Conservation (phyloP, 2,329 filamentous ascomycete species). For the Cytospora leucostoma region DNA sequence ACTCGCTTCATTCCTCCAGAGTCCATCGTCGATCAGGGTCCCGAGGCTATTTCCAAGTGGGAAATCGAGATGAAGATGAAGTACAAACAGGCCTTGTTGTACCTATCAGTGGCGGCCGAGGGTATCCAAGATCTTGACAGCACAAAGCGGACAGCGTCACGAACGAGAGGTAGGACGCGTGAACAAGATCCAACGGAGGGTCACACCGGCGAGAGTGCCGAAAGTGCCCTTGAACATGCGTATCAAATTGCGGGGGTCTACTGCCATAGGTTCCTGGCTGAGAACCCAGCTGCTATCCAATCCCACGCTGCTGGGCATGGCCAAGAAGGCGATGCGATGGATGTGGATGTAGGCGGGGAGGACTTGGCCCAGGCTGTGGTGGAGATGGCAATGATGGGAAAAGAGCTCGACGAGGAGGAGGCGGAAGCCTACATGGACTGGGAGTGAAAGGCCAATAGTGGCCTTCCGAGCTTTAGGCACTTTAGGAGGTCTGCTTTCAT, state of each 20-base stretch:
- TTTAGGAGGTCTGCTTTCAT: neutral
- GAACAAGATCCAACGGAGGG: too few species aligned
- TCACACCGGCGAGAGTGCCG: too few species aligned
- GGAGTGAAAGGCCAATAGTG: neutral
- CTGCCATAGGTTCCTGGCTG: neutral
- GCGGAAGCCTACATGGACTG: neutral
- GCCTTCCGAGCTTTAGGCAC: neutral
- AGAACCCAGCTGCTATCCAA: neutral
- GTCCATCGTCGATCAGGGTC: neutral
- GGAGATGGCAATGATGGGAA: neutral
- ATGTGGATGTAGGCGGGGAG: neutral
- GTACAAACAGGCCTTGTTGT: neutral
- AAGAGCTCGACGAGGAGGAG: neutral
- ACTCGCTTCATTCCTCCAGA: neutral
- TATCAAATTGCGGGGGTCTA: neutral
- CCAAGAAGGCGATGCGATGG: neutral
- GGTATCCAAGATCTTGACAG: neutral
- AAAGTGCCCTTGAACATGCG: neutral
- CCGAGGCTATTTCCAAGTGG: neutral
- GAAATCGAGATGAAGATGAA: neutral
- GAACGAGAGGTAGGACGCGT: too few species aligned
- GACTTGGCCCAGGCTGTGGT: neutral
- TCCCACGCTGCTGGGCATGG: neutral
- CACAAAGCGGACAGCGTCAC: neutral
- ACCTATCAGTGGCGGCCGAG: neutral